Conservation (phyloP, 2,329 filamentous ascomycete species). For the Trichoderma guizhouense region DNA sequence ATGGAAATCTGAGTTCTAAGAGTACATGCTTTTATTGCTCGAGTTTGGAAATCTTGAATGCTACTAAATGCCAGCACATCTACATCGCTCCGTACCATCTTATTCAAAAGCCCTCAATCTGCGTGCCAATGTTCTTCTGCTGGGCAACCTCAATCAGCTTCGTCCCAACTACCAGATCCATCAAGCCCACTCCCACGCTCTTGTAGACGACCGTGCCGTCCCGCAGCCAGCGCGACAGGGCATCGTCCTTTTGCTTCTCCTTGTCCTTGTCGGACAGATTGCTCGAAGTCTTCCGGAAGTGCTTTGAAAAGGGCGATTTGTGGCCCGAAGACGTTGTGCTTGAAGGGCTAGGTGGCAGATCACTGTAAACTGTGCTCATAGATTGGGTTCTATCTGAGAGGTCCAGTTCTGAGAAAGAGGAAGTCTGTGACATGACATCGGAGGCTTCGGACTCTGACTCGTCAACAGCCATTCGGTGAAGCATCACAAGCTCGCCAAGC, state of each 20-base stretch:
- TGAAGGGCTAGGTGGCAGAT: slow-evolving; percentile 31
- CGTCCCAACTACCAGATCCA: slow-evolving; percentile 62
- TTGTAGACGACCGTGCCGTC: slow-evolving; percentile 67
- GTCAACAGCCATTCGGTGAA: slow-evolving; percentile 44
- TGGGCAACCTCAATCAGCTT: slow-evolving; percentile 55
- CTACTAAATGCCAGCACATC: neutral
- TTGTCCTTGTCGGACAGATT: slow-evolving; percentile 25
- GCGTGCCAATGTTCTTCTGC: slow-evolving; percentile 52
- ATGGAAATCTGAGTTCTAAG: neutral
- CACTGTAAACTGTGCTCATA: slow-evolving; percentile 41
- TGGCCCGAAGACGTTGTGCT: slow-evolving; percentile 30
- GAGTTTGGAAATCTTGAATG: neutral
- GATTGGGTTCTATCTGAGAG: slow-evolving; percentile 33
- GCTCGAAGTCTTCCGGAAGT: slow-evolving; percentile 32
- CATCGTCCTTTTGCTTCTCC: slow-evolving; percentile 46
- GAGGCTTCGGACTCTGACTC: slow-evolving; percentile 37
- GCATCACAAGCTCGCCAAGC: slow-evolving; percentile 74
- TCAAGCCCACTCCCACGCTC: slow-evolving; percentile 62
- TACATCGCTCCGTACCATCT: neutral
- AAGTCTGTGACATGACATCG: slow-evolving; percentile 29
- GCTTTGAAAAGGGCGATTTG: slow-evolving; percentile 33
- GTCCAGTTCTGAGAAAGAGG: slow-evolving; percentile 35
- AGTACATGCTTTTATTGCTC: neutral
- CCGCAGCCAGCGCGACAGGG: slow-evolving; percentile 54
- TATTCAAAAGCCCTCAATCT: slow-evolving; percentile 36